Evolutionary conservation across 768 basidiomycete species (phyloP).

Genomic region (Butyriboletus loyo): DNA sequence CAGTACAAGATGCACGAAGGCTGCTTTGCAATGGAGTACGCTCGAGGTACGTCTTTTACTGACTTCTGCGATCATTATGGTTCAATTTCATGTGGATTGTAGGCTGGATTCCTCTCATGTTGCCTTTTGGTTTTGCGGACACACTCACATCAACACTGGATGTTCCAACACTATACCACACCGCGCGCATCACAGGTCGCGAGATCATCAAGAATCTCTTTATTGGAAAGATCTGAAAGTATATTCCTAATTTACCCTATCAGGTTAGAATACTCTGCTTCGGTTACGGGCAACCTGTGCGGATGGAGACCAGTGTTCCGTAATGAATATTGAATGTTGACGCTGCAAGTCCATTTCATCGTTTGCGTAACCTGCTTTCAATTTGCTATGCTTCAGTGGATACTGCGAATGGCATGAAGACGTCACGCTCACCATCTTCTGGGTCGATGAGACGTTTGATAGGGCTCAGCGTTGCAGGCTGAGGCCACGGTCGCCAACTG

Average conservation of each 20-base stretch:
- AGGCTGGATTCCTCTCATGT: conserved; percentile 98
- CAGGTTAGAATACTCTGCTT: not conserved
- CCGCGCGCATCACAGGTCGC: conserved; percentile 69
- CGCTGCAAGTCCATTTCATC: not conserved
- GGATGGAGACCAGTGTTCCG: not conserved
- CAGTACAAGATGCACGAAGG: conserved; percentile 99
- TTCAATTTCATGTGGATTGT: not conserved
- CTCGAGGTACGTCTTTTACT: conserved; percentile 59
- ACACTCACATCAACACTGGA: conserved; percentile 86
- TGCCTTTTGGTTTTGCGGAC: conserved; percentile 92
- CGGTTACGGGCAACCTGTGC: not conserved
- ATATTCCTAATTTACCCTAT: not conserved
- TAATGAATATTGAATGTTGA: not conserved
- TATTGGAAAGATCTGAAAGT: conserved; percentile 74
- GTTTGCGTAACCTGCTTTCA: not conserved
- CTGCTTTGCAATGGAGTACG: conserved; percentile 95
- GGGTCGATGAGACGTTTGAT: not conserved
- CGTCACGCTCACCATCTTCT: not conserved
- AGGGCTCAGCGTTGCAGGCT: not conserved
- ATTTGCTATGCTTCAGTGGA: not conserved
- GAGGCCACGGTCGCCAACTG: not conserved
- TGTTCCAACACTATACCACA: conserved; percentile 75
- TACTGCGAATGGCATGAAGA: not conserved
- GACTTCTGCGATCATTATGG: not conserved
- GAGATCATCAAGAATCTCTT: conserved; percentile 83